Percentiles rank a stretch among this genome's conserved stretches.
phyloP scores from a whole-genome alignment of 108 stramenopile species.

The Nitzschia sp. region DNA sequence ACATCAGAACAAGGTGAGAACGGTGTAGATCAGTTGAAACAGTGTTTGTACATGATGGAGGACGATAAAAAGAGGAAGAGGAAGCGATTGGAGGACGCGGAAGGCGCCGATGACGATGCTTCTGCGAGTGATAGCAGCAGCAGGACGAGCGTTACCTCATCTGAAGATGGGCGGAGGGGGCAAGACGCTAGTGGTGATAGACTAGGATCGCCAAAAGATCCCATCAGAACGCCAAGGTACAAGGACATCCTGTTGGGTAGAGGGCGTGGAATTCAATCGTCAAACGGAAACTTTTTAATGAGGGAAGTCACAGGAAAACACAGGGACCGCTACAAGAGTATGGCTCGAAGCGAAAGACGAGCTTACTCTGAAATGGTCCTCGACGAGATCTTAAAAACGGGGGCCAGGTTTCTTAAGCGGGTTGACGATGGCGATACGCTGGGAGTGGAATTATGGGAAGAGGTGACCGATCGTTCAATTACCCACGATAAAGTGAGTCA shows the following conservation, averaged over 20 bases:
- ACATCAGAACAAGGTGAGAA: too few species aligned
- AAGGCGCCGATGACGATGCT: too few species aligned
- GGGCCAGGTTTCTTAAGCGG: background rate
- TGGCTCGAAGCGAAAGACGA: background rate
- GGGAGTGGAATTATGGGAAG: background rate
- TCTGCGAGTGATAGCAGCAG: too few species aligned
- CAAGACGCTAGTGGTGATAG: too few species aligned
- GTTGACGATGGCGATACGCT: background rate
- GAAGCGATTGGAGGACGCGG: too few species aligned
- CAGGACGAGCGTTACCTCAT: too few species aligned
- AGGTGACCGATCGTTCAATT: background rate
- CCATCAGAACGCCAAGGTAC: background rate
- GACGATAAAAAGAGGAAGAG: too few species aligned
- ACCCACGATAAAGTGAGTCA: background rate
- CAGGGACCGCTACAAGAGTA: background rate
- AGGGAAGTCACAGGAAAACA: background rate
- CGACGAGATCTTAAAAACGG: background rate
- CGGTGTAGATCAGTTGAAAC: too few species aligned
- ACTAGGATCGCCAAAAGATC: too few species aligned
- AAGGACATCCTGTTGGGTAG: background rate
- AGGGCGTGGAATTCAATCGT: conserved; percentile 3
- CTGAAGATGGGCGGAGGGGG: too few species aligned
- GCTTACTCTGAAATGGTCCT: background rate
- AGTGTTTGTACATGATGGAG: too few species aligned
- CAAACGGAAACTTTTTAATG: conserved; percentile 1